Base-by-base conservation (phyloP, 768 basidiomycete genomes). In the Melanogaster broomeanus region DNA sequence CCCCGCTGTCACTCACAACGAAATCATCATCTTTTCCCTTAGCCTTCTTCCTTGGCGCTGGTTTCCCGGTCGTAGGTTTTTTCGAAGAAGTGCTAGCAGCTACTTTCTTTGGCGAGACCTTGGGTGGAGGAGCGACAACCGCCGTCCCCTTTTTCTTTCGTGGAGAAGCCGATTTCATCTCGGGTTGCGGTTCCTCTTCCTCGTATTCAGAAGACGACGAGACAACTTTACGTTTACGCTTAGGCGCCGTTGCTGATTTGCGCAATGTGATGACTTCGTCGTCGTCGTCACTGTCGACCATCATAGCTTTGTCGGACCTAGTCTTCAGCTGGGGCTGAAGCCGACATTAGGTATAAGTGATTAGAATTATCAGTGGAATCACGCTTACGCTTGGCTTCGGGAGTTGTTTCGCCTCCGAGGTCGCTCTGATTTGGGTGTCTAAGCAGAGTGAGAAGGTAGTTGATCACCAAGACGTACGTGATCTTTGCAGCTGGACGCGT, bases 81-180 rank as follows among this genome's bases (percentile, higher is more conserved):
- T n/a, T n/a, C n/a, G n/a, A n/a, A n/a, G n/a, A n/a, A n/a, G n/a
- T n/a, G n/a, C n/a, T 21, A n/a, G 39, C n/a, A 21, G 33, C 34
- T 30, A 31, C 13, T 16, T 21, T 34, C 11, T 33, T 53, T 22
- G 44, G 25, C 15, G 42, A 44, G 31, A 46, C 24, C 13, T 45
- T 58, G 22, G 52, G 34, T 19, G 34, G 31, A 45, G 42, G 11
- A 3, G 57, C 25, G 25, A 27, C 11, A 3, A 51, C 34, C 2
- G 69, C 56, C 1, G 72, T 70, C 13, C 61, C 47, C 51, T 77
- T 78, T 67, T 78, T 78, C 65, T 68, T 74, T 2, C 73, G 73
- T 2, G 76, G 74, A 0, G 72, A 59, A 15, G 52, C 33, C 35
- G 52, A 60, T 30, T 56, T 65, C 55, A 66, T 66, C 56, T 59